Percentiles rank a stretch among this genome's conserved stretches.
phyloP scores from a whole-genome alignment of 768 basidiomycete species.

The Suillus variegatus region DNA sequence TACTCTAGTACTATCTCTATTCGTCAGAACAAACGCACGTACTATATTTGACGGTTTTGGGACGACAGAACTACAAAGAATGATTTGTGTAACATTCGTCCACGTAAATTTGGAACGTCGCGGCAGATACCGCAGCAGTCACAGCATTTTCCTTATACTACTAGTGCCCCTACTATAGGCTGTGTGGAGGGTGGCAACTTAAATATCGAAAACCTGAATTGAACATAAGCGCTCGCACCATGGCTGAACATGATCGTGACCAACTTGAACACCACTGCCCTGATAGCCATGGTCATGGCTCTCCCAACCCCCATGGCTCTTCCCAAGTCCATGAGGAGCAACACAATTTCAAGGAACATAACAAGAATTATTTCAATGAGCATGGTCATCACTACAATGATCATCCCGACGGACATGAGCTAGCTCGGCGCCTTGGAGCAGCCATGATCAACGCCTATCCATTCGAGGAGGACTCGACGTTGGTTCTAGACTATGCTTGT shows the following conservation, averaged over 20 bases:
- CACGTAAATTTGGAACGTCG: too few species aligned
- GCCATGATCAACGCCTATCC: slow-evolving; percentile 38
- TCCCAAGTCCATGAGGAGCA: neutral
- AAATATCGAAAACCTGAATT: neutral
- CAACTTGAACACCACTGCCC: neutral
- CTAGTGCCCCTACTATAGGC: neutral
- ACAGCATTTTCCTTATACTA: too few species aligned
- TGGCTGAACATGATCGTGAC: slow-evolving; percentile 3
- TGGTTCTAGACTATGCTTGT: slow-evolving; percentile 74
- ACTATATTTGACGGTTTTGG: too few species aligned
- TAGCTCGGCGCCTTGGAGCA: slow-evolving; percentile 23
- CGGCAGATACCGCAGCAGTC: too few species aligned
- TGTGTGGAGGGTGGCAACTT: neutral
- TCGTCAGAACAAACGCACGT: too few species aligned
- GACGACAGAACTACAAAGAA: too few species aligned
- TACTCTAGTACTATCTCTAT: too few species aligned
- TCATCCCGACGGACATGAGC: slow-evolving; percentile 18
- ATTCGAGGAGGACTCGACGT: slow-evolving; percentile 58
- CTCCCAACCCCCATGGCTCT: neutral
- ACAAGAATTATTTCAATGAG: slow-evolving; percentile 28
- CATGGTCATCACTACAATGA: slow-evolving; percentile 27
- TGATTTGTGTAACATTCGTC: too few species aligned
- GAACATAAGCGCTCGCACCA: neutral
- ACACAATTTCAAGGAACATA: slow-evolving; percentile 22
- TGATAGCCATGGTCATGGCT: neutral